phyloP scores from a whole-genome alignment of 441 rosid genomes.

The Biscutella laevigata region DNA sequence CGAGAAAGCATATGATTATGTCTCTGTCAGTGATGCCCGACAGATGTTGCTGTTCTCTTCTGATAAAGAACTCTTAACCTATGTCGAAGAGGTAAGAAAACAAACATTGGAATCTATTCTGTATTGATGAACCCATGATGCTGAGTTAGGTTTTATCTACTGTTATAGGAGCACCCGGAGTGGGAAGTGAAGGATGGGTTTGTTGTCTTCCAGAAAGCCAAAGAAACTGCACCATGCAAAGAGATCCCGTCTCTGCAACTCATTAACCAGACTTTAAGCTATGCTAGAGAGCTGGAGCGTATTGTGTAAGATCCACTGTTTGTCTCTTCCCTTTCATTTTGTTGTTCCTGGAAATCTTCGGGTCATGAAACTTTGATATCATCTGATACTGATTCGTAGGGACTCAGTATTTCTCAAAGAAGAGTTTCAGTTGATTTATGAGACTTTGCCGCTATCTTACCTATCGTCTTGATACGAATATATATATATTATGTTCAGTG shows the following conservation, averaged over 20 bases:
- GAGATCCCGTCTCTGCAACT: slow-evolving; percentile 92
- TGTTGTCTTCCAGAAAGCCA: slow-evolving; percentile 79
- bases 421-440: too few species aligned
- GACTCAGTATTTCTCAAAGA: not conserved
- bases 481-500: too few species aligned
- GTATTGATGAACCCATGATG: not conserved
- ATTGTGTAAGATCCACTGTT: slow-evolving; percentile 42
- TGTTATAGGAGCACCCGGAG: slow-evolving; percentile 66
- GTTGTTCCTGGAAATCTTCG: not conserved
- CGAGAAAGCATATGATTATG: slow-evolving; percentile 90
- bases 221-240: slow-evolving; percentile 71
- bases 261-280: slow-evolving; percentile 89
- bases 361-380: slow-evolving; percentile 10
- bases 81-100: slow-evolving; percentile 53
- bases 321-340: not conserved
- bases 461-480: too few species aligned
- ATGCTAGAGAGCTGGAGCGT: slow-evolving; percentile 92
- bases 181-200: slow-evolving; percentile 75
- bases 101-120: not conserved
- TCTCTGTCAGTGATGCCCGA: slow-evolving; percentile 58
- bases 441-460: too few species aligned
- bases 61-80: slow-evolving; percentile 61
- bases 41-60: slow-evolving; percentile 73
- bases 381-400: slow-evolving; percentile 3
- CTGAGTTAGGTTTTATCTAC: not conserved